Conservation (phyloP, 768 basidiomycete genomes). For the Harrya chromipes region DNA sequence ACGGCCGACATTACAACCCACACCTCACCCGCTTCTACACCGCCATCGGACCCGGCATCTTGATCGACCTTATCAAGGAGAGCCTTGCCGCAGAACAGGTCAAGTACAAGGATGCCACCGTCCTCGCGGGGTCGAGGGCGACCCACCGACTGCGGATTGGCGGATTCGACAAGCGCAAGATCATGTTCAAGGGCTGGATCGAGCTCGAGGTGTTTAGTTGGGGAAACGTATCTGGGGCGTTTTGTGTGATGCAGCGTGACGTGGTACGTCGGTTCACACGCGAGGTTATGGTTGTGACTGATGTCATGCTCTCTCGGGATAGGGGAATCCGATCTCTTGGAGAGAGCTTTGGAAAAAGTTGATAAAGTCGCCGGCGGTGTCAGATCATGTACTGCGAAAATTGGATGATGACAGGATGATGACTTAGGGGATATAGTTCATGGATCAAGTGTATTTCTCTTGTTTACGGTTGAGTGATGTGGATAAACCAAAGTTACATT, state of each 20-base stretch:
- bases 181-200: conserved; percentile 72
- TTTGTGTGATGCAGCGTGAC: conserved; percentile 69
- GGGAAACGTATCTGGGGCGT: conserved; percentile 50
- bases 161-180: conserved; percentile 61
- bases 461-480: neutral
- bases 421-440: neutral
- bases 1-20: conserved; percentile 67
- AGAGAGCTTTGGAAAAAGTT: conserved; percentile 69
- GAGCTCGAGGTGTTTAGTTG: conserved; percentile 61
- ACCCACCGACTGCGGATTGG: conserved; percentile 55
- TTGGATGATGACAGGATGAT: neutral
- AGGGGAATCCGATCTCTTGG: conserved; percentile 83
- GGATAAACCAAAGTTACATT: too few species aligned
- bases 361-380: conserved; percentile 48
- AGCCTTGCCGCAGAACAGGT: conserved; percentile 48
- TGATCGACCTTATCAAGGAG: conserved; percentile 54
- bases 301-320: neutral
- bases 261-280: conserved; percentile 41
- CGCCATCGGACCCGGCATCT: conserved; percentile 46
- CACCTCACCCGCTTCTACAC: conserved; percentile 83
- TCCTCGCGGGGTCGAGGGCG: conserved; percentile 12
- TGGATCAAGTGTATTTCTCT: neutral
- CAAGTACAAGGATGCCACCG: conserved; percentile 44
- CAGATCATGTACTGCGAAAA: conserved; percentile 51
- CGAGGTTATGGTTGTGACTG: neutral